Conservation (phyloP, 192 early-diverging fungal genomes). For the Linnemannia hyalina region DNA sequence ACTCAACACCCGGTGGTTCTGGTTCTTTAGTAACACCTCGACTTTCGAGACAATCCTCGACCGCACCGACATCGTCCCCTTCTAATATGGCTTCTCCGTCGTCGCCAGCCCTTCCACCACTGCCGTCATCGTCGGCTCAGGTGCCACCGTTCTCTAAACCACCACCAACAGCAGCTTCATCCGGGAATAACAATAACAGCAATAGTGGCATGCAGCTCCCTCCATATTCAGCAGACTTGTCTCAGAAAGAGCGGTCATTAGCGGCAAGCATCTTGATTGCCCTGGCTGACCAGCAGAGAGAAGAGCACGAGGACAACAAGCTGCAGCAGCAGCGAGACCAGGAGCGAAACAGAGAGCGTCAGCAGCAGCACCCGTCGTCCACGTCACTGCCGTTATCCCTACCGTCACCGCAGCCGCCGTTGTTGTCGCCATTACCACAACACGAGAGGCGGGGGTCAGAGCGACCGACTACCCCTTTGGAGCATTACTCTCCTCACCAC, state of each 20-base stretch:
- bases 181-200: not conserved
- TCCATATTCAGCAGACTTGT: not conserved
- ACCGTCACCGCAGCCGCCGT: not conserved
- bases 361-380: not conserved
- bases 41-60: not conserved
- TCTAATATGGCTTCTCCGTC: not conserved
- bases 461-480: not conserved
- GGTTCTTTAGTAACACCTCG: not conserved
- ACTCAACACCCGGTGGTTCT: not conserved
- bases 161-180: not conserved
- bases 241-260: conserved; percentile 1
- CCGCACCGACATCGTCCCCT: not conserved
- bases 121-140: not conserved
- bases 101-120: not conserved
- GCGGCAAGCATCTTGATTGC: conserved; percentile 7
- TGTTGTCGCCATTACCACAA: not conserved
- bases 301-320: not conserved
- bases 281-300: not conserved
- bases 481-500: not conserved
- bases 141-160: not conserved
- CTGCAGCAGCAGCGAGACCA: not conserved
- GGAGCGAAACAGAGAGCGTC: not conserved
- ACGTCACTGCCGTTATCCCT: not conserved
- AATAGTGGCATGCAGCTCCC: not conserved
- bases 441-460: not conserved